phyloP scores from a whole-genome alignment of 768 basidiomycete genomes.

The Infundibulicybe gibba region DNA sequence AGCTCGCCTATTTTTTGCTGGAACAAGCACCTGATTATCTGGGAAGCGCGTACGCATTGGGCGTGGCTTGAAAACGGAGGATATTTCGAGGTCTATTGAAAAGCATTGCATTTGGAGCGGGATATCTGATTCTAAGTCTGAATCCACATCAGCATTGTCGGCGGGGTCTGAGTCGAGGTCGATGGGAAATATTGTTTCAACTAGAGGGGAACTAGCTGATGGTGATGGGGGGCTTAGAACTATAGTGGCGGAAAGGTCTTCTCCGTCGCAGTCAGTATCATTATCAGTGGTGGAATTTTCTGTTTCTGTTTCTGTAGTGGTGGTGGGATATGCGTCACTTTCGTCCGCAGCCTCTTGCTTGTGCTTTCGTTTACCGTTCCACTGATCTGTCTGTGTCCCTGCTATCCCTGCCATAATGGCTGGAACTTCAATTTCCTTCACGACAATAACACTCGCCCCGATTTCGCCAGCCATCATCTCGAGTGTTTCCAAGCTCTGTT shows the following conservation, averaged over 20 bases:
- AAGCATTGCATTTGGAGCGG: constrained; percentile 16
- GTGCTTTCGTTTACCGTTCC: constrained; percentile 34
- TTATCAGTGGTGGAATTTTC: constrained; percentile 41
- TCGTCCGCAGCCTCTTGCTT: constrained; percentile 25
- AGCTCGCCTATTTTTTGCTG: constrained; percentile 30
- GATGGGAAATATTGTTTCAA: constrained; percentile 43
- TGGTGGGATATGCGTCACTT: constrained; percentile 26
- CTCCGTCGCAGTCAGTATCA: constrained; percentile 18
- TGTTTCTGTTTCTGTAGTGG: constrained; percentile 28
- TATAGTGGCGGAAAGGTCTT: constrained; percentile 26
- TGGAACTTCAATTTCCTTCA: constrained; percentile 84
- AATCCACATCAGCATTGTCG: constrained; percentile 24
- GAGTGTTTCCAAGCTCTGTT: constrained; percentile 79
- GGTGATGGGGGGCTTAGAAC: constrained; percentile 20
- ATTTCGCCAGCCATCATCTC: constrained; percentile 95
- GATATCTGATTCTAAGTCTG: constrained; percentile 11
- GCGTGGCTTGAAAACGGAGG: constrained; percentile 71
- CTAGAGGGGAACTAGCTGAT: constrained; percentile 9
- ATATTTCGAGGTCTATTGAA: constrained; percentile 60
- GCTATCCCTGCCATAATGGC: constrained; percentile 41
- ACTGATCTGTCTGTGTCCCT: constrained; percentile 29
- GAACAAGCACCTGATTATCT: constrained; percentile 23
- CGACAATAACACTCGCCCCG: constrained; percentile 86
- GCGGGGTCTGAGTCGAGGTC: constrained; percentile 37
- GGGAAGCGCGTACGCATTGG: constrained; percentile 46